These are phyloP conservation scores for Neurospora sp. DNA, from an alignment of 495 filamentous ascomycete genomes.

Conservation along the genomic window DNA sequence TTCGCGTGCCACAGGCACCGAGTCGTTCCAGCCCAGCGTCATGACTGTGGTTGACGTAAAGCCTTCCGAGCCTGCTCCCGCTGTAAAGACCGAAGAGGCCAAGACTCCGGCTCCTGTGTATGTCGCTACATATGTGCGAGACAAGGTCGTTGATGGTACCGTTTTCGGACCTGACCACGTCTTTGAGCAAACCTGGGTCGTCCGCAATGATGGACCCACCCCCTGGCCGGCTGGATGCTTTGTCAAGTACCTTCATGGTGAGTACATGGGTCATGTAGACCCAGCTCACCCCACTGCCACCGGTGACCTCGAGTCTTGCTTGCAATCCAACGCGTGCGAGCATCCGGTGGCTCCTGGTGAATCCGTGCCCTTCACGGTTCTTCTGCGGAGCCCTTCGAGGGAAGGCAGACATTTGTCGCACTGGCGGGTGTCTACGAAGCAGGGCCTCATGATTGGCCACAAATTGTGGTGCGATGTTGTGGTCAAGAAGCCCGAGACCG, in stretches of 20 bases:
- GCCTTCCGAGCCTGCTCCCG: slow-evolving; percentile 35
- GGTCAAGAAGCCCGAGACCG: slow-evolving; percentile 36
- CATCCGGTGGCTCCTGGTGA: slow-evolving; percentile 60
- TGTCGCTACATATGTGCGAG: slow-evolving; percentile 67
- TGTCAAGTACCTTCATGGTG: slow-evolving; percentile 85
- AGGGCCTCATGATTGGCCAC: slow-evolving; percentile 79
- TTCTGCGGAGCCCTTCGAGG: slow-evolving; percentile 66
- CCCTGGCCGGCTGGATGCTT: slow-evolving; percentile 84
- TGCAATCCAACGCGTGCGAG: slow-evolving; percentile 70
- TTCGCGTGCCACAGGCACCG: slow-evolving; percentile 43
- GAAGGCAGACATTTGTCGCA: slow-evolving; percentile 75
- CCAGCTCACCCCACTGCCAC: slow-evolving; percentile 64
- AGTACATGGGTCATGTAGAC: slow-evolving; percentile 88
- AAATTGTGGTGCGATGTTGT: slow-evolving; percentile 90
- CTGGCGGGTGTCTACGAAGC: slow-evolving; percentile 83
- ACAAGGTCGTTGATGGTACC: slow-evolving; percentile 72
- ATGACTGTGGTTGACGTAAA: slow-evolving; percentile 66
- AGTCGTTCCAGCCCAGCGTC: slow-evolving; percentile 44
- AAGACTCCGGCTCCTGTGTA: slow-evolving; percentile 31
- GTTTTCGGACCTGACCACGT: slow-evolving; percentile 51
- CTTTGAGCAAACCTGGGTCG: slow-evolving; percentile 87
- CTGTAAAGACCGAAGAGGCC: slow-evolving; percentile 21
- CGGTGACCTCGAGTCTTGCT: slow-evolving; percentile 57
- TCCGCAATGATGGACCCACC: slow-evolving; percentile 69
- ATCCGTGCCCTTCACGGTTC: slow-evolving; percentile 69